A percentile compares a stretch with the other conserved stretches of the same genome.
Evolutionary conservation across 1,284 basidiomycete species (phyloP).

Genomic region (Lentinula novae-zelandiae): DNA sequence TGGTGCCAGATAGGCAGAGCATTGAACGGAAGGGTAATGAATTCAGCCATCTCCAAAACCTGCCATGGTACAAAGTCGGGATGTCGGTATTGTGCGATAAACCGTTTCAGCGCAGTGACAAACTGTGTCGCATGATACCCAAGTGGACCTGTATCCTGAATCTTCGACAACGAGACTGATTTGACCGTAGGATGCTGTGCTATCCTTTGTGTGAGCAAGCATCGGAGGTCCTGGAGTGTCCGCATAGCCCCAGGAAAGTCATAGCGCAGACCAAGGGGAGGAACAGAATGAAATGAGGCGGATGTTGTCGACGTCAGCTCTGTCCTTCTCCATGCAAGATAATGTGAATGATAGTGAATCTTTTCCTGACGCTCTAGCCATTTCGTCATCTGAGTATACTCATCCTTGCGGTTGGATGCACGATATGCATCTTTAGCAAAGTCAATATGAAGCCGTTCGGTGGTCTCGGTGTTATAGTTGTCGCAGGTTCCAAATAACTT

Average conservation of each 20-base stretch:
- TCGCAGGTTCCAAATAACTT: no score
- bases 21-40: neutral
- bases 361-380: no score
- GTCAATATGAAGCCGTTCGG: no score
- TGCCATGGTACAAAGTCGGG: neutral
- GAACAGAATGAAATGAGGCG: neutral
- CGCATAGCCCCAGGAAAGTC: neutral
- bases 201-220: neutral
- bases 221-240: neutral
- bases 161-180: neutral
- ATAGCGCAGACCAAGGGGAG: neutral
- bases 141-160: neutral
- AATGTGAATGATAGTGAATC: no score
- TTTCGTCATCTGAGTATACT: no score
- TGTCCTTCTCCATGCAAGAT: no score
- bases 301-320: no score
- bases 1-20: constrained; percentile 4
- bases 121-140: neutral
- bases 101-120: neutral
- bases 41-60: neutral
- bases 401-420: no score
- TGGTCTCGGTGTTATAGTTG: no score
- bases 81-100: neutral
- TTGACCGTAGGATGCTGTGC: neutral
- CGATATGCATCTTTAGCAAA: no score